Evolutionary conservation across 352 stramenopile genomes (phyloP).

Genomic region (Phytophthora sp.): DNA sequence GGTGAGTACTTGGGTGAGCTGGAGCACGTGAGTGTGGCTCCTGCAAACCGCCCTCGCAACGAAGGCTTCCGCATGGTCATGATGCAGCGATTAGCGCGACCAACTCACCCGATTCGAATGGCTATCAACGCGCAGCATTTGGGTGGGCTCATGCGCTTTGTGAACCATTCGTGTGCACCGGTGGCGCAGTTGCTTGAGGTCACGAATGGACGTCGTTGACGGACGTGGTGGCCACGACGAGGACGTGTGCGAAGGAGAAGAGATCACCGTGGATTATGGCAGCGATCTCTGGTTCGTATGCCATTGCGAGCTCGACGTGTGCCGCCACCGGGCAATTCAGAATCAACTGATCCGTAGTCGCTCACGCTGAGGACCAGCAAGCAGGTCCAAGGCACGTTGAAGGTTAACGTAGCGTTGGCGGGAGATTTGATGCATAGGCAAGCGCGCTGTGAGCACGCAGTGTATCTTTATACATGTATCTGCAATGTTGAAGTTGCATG

Average conservation of each 20-base stretch:
- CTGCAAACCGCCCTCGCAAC: not conserved
- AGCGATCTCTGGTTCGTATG: conserved; percentile 10
- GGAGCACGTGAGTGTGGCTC: not conserved
- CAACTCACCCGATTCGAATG: not conserved
- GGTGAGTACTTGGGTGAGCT: conserved; percentile 15
- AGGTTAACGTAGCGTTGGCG: not conserved
- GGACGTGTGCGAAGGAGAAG: too few species aligned
- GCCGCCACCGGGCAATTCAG: conserved; percentile 1
- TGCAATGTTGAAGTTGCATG: not conserved
- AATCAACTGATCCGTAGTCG: not conserved
- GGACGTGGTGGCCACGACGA: not conserved
- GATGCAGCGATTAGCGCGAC: not conserved
- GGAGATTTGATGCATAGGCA: not conserved
- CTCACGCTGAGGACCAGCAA: too few species aligned
- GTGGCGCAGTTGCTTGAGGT: not conserved
- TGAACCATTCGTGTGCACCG: conserved; percentile 1
- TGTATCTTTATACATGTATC: not conserved
- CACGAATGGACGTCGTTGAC: not conserved
- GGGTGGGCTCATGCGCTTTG: not conserved
- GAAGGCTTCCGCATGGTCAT: conserved; percentile 3
- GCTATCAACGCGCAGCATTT: not conserved
- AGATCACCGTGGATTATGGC: too few species aligned
- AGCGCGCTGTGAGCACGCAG: not conserved
- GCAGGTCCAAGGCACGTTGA: too few species aligned
- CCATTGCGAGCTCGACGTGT: not conserved